Percentiles rank a stretch among this genome's conserved stretches.
phyloP scores from a whole-genome alignment of 2,329 filamentous ascomycete species.

The Ophiosphaerella herpotricha region DNA sequence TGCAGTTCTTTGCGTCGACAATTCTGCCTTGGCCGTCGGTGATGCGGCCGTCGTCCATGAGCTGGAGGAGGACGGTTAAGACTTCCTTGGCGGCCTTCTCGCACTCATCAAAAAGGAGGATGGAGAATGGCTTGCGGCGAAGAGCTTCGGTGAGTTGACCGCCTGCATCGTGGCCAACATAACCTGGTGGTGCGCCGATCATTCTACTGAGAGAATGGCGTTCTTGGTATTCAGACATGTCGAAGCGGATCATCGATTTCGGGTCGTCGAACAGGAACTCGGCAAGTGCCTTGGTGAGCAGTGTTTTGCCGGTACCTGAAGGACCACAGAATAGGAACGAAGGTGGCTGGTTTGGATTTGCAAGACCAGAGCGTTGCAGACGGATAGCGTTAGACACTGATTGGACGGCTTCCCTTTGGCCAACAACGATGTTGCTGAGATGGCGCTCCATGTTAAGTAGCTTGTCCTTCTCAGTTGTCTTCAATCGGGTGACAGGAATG shows the following conservation, averaged over 20 bases:
- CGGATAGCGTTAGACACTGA: conserved; percentile 96
- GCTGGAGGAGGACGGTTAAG: conserved; percentile 93
- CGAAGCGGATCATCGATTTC: conserved; percentile 97
- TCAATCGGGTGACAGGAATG: conserved; percentile 91
- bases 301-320: conserved; percentile 95
- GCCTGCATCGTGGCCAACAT: conserved; percentile 94
- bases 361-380: conserved; percentile 89
- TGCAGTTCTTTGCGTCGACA: conserved; percentile 95
- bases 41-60: conserved; percentile 99
- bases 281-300: conserved; percentile 93
- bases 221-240: conserved; percentile 99
- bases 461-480: conserved; percentile 97
- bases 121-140: conserved; percentile 94
- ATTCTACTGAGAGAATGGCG: conserved; percentile 92
- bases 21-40: conserved; percentile 96
- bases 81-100: conserved; percentile 99
- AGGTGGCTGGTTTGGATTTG: conserved; percentile 94
- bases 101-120: conserved; percentile 95
- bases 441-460: conserved; percentile 95
- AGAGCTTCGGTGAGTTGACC: conserved; percentile 95
- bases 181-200: conserved; percentile 96
- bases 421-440: conserved; percentile 82
- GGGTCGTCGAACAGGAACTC: conserved; percentile 98
- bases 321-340: conserved; percentile 99
- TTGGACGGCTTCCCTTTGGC: conserved; percentile 89